Base-by-base conservation (phyloP, 1,284 basidiomycete species). In the Tilletia indica region DNA sequence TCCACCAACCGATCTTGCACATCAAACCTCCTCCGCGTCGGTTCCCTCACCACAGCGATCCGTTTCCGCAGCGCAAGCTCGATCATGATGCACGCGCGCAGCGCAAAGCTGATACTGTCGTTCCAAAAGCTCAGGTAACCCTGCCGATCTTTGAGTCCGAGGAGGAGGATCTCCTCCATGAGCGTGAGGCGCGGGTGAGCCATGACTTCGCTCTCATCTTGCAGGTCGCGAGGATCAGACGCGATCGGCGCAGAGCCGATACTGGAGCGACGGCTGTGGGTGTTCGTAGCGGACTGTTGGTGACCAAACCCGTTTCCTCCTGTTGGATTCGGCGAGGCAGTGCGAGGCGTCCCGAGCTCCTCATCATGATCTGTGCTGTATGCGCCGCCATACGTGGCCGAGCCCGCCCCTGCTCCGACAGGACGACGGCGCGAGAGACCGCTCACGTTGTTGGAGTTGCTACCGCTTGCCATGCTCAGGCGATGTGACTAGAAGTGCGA, bases 101-200 rank as follows among this genome's bases (percentile, higher is more conserved):
- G 72, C 3, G 81, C 76, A 71, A 82, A 83, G 0, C 82, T 83
- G 72, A 84, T 82, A 71, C 81, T 82, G 75, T 84, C 83, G 77
- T 84, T 84, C 83, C 83, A 84, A 63, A 84, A 83, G 19, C 81
- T 82, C 12, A 84, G 78, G 69, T 83, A 84, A 68, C 82, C 83
- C 69, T 79, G 74, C 36, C 45, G 92, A 86, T 94, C 93, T 83
- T 94, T 94, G 68, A 93, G 86, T 1, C 97, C 96, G 16, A 99
- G 87, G 70, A 99, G 86, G 70, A 99, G 86, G 19, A 99, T 90
- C 86, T 99, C 97, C 86, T 99, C 96, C 92, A 99, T 93, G 71
- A 99, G 89, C 9, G 96, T 99, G 78, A 99, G 86, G 73, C 89
- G 88, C 0, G 96, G 97, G 85, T 92, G 89, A 83, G 89, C 90